Evolutionary conservation across 129 eudicot species (phyloP).

Genomic region (Smallanthus sonchifolius): DNA sequence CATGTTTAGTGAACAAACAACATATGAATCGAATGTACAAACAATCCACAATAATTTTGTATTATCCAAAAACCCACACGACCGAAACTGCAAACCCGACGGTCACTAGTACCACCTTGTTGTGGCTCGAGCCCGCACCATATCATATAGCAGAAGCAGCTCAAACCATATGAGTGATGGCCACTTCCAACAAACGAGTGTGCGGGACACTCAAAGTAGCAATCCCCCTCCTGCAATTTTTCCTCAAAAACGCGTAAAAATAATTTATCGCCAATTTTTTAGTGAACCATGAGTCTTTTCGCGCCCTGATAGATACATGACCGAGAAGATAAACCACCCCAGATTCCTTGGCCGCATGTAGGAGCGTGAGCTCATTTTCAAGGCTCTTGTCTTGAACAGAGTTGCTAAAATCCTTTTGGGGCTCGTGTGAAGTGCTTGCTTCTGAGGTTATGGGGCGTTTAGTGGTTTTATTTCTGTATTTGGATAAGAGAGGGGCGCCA

Average conservation of each 20-base stretch:
- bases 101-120: conserved; percentile 8
- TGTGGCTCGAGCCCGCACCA: background rate
- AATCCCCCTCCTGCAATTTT: conserved; percentile 78
- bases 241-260: conserved; percentile 82
- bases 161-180: conserved; percentile 91
- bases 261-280: conserved; percentile 85
- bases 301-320: conserved; percentile 83
- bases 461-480: conserved; percentile 25
- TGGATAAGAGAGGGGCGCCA: conserved; percentile 67
- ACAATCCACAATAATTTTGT: background rate
- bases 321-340: conserved; percentile 96
- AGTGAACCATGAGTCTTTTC: conserved; percentile 88
- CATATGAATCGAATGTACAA: conserved; percentile 11
- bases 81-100: background rate
- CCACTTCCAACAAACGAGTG: conserved; percentile 80
- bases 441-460: conserved; percentile 38
- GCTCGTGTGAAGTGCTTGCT: conserved; percentile 53
- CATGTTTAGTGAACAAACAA: background rate
- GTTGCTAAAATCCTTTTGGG: conserved; percentile 20
- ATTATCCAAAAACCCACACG: conserved; percentile 2
- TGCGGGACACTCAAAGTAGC: conserved; percentile 91
- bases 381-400: conserved; percentile 62
- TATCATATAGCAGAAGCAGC: background rate
- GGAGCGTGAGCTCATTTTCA: conserved; percentile 76
- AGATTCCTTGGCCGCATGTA: conserved; percentile 76